Evolutionary conservation across 129 eudicot genomes (phyloP), one percentile per base, ranked within the genome.

Genomic region (Escallonia rubra): DNA sequence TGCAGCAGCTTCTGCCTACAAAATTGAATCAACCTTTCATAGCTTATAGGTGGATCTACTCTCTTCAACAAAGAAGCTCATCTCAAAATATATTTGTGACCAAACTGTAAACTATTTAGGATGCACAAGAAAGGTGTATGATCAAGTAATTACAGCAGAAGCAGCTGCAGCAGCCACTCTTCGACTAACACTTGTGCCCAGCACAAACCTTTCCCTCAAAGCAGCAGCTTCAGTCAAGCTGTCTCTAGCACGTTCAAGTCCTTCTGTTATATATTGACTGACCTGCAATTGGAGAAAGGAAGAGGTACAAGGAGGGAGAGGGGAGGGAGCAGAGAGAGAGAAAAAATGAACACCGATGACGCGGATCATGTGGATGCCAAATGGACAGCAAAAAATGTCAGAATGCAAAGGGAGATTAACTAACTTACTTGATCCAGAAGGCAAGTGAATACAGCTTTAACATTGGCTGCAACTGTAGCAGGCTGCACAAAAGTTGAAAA

Each of bases 121-220:
- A 68, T 53, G 15, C 13, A 45, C 14, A 59, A 34, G 41, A 65
- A 15, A 68, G 59, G 15, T 4, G 14, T 13, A 34, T 8, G 59
- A 6, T 62, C 12, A 69, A 76, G 67, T 16, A 67, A 55, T 82
- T 89, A 94, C 99, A 80, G 99, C 96, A 44, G 99, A 93, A 76
- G 96, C 99, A 72, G 99, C 99, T 48, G 99, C 97, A 62, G 97
- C 97, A 73, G 99, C 99, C 73, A 94, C 99, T 80, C 99, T 89
- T 71, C 96, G 89, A 68, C 96, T 94, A 63, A 93, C 76, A 71
- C 84, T 89, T 49, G 96, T 84, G 61, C 99, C 96, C 64, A 93
- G 68, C 61, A 93, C 95, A 85, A 89, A 93, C 76, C 95, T 81
- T 77, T 89, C 99, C 90, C 99, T 87, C 81, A 94, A 74, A 65